Percentiles rank a stretch among this genome's conserved stretches.
phyloP scores from a whole-genome alignment of 2,329 filamentous ascomycete species.

The Polytolypa hystricis region DNA sequence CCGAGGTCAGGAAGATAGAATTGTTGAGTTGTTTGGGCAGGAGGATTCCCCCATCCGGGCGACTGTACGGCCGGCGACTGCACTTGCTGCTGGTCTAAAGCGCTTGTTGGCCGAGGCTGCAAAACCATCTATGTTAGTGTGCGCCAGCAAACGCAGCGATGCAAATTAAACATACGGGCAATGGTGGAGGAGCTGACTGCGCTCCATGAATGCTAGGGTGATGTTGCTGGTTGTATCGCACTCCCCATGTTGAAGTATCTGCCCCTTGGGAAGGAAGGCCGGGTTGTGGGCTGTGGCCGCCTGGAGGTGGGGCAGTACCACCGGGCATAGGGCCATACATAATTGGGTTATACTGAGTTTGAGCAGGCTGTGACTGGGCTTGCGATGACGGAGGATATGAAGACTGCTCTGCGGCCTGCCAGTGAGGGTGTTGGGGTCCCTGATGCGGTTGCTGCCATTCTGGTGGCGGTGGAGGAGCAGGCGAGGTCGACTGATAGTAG shows the following conservation, averaged over 20 bases:
- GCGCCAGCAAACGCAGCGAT: too few species aligned
- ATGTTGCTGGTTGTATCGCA: slow-evolving; percentile 27
- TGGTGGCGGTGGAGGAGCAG: slow-evolving; percentile 21
- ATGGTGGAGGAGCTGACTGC: slow-evolving; percentile 21
- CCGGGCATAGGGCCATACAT: slow-evolving; percentile 26
- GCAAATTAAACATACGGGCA: slow-evolving; percentile 22
- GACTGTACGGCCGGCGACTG: slow-evolving; percentile 13
- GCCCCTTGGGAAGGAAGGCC: slow-evolving; percentile 8
- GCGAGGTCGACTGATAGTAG: slow-evolving; percentile 14
- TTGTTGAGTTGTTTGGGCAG: slow-evolving; percentile 7
- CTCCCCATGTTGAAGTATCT: slow-evolving; percentile 33
- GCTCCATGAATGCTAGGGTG: slow-evolving; percentile 7
- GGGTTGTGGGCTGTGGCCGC: slow-evolving; percentile 12
- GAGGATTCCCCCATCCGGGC: slow-evolving; percentile 3
- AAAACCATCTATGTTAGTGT: too few species aligned
- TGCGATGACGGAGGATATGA: slow-evolving; percentile 12
- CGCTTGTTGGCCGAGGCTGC: slow-evolving; percentile 29
- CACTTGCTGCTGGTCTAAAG: slow-evolving; percentile 16
- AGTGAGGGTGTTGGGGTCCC: slow-evolving; percentile 13
- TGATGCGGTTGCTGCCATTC: slow-evolving; percentile 27
- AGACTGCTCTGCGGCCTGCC: slow-evolving; percentile 13
- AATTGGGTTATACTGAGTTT: slow-evolving; percentile 23
- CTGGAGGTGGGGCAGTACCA: slow-evolving; percentile 8
- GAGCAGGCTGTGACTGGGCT: slow-evolving; percentile 13
- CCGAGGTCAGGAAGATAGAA: slow-evolving; percentile 10